Conservation (phyloP, 192 early-diverging fungal species). For the Backusella parvicylindrica region DNA sequence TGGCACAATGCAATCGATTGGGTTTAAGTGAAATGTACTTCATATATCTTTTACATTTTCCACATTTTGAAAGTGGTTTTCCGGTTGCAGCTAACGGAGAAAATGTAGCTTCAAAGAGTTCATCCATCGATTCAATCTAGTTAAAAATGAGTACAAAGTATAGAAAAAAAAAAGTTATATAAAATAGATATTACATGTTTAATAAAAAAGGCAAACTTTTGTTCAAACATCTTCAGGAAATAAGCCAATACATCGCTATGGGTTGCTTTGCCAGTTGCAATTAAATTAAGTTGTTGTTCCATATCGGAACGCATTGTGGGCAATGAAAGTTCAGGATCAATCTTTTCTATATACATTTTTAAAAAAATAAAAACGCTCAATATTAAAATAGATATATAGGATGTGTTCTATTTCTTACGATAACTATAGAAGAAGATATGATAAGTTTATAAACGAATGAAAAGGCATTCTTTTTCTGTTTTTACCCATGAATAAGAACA, state of each 20-base stretch:
- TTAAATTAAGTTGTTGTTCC: conserved; percentile 46
- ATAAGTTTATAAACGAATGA: neutral
- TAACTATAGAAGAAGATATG: neutral
- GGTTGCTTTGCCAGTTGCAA: conserved; percentile 38
- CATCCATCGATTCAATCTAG: conserved; percentile 43
- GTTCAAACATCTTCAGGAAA: conserved; percentile 38
- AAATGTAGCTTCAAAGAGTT: conserved; percentile 53
- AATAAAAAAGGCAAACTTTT: conserved; percentile 43
- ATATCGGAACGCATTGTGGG: conserved; percentile 48
- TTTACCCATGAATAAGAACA: conserved; percentile 50
- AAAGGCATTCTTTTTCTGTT: neutral
- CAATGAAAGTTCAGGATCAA: conserved; percentile 47
- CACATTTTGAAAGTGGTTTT: conserved; percentile 44
- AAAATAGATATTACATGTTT: conserved; percentile 23
- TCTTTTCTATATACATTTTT: conserved; percentile 40
- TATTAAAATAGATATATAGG: neutral
- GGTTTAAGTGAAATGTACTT: conserved; percentile 46
- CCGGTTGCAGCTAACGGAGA: conserved; percentile 46
- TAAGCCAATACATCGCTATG: conserved; percentile 35
- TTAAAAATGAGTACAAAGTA: neutral
- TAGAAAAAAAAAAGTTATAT: neutral
- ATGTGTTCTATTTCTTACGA: neutral
- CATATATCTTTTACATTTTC: conserved; percentile 49
- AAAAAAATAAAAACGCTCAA: neutral
- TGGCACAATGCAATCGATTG: conserved; percentile 43